A percentile compares a stretch with the other conserved stretches of the same genome.
Conservation (phyloP, 1,284 basidiomycete species). For the Fomitopsis pinicola region DNA sequence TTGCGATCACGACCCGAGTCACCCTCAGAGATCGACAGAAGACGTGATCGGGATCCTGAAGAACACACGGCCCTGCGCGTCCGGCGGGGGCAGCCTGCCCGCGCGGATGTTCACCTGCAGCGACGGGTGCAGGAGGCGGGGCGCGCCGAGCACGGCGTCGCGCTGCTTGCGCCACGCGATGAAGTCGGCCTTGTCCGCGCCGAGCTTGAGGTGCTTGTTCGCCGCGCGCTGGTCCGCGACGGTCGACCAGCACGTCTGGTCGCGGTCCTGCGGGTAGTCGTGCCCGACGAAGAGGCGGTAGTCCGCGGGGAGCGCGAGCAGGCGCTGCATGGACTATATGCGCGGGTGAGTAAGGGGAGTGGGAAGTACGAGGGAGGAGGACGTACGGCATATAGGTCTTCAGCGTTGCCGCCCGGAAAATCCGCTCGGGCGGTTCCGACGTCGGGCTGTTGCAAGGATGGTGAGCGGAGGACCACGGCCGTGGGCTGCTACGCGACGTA, state of each 20-base stretch:
- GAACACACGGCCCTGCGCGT: slow-evolving; percentile 24
- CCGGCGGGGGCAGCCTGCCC: slow-evolving; percentile 33
- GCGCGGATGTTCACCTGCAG: slow-evolving; percentile 38
- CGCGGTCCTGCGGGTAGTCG: slow-evolving; percentile 33
- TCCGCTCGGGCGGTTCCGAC: slow-evolving; percentile 38
- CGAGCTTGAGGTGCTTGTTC: slow-evolving; percentile 33
- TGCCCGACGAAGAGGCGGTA: slow-evolving; percentile 39
- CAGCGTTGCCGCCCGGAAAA: slow-evolving; percentile 37
- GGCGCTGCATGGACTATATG: slow-evolving; percentile 33
- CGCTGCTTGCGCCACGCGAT: slow-evolving; percentile 31
- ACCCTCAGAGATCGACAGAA: slow-evolving; percentile 11
- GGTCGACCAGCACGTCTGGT: slow-evolving; percentile 30
- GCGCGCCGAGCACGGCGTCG: slow-evolving; percentile 31
- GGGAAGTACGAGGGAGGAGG: slow-evolving; percentile 3
- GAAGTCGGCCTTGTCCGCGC: slow-evolving; percentile 29
- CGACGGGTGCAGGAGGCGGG: slow-evolving; percentile 34
- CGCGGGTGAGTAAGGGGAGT: neutral
- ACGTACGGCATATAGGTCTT: slow-evolving; percentile 31
- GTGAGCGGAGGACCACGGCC: neutral
- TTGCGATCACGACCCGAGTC: neutral
- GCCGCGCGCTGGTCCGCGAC: slow-evolving; percentile 30
- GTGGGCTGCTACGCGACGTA: slow-evolving; percentile 14
- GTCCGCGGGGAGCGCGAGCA: slow-evolving; percentile 32
- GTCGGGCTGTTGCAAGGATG: slow-evolving; percentile 27
- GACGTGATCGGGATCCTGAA: slow-evolving; percentile 23